Evolutionary conservation across 2,329 filamentous ascomycete genomes (phyloP).

Genomic region (Alternaria sp.): DNA sequence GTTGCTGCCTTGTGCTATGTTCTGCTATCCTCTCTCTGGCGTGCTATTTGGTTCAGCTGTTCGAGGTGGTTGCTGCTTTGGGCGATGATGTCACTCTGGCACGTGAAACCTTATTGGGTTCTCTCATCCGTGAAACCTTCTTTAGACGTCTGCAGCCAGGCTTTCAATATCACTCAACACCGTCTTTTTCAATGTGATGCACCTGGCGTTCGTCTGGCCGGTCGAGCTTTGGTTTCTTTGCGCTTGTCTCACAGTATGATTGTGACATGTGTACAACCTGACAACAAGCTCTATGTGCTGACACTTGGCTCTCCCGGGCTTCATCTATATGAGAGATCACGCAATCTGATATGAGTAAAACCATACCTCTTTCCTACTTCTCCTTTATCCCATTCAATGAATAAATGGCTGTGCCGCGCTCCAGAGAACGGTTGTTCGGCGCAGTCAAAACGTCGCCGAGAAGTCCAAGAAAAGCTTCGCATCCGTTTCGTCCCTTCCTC

Average conservation of each 20-base stretch:
- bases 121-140: conserved; percentile 17
- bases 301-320: neutral
- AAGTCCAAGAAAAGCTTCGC: conserved; percentile 6
- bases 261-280: neutral
- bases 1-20: conserved; percentile 35
- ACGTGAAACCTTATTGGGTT: conserved; percentile 22
- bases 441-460: conserved; percentile 15
- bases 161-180: neutral
- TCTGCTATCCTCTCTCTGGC: conserved; percentile 22
- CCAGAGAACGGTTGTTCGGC: conserved; percentile 24
- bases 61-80: conserved; percentile 30
- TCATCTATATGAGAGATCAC: neutral
- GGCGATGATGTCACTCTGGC: conserved; percentile 40
- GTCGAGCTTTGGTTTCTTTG: neutral
- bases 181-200: neutral
- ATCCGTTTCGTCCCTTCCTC: neutral
- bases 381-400: neutral
- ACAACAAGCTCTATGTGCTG: neutral
- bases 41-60: conserved; percentile 14
- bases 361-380: neutral
- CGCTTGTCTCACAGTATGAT: neutral
- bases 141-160: conserved; percentile 2
- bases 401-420: conserved; percentile 13
- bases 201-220: neutral
- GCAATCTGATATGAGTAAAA: neutral